These are phyloP conservation scores for Calonectria multiphialidica DNA, from an alignment of 2,329 filamentous ascomycete genomes.

Conservation along the genomic window DNA sequence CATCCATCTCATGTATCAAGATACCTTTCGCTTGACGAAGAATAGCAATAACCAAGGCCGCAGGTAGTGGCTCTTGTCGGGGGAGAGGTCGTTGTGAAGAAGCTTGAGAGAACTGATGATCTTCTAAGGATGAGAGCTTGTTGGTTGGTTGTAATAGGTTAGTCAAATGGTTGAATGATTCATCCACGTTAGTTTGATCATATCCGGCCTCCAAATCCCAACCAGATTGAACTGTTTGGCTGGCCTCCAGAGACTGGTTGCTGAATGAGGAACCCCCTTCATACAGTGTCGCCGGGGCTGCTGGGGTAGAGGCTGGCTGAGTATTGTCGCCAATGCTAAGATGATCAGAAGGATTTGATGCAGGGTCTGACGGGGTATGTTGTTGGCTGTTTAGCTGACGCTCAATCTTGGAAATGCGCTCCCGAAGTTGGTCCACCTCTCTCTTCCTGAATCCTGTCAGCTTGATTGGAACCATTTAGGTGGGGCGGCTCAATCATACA, in stretches of 20 bases:
- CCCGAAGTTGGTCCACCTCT: background rate
- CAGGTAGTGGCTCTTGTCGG: conserved; percentile 8
- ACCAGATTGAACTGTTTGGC: background rate
- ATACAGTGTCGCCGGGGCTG: conserved; percentile 15
- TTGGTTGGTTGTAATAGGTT: background rate
- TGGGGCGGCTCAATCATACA: background rate
- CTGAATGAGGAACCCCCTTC: conserved; percentile 35
- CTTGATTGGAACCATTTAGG: background rate
- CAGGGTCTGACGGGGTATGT: background rate
- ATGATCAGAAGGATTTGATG: background rate
- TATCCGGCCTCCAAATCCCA: background rate
- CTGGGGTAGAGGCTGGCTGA: background rate
- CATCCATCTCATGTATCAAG: background rate
- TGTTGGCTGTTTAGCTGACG: background rate
- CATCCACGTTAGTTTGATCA: background rate
- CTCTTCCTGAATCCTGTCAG: background rate
- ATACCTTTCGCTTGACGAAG: conserved; percentile 17
- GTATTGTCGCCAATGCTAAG: background rate
- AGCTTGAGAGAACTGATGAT: background rate
- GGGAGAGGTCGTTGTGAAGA: background rate
- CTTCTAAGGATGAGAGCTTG: background rate
- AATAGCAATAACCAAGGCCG: background rate
- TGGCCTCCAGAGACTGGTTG: conserved; percentile 22
- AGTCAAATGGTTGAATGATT: background rate
- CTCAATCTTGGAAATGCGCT: conserved; percentile 24